Base-by-base conservation (phyloP, 73 alveolate species). In the Blepharisma japonicum region DNA sequence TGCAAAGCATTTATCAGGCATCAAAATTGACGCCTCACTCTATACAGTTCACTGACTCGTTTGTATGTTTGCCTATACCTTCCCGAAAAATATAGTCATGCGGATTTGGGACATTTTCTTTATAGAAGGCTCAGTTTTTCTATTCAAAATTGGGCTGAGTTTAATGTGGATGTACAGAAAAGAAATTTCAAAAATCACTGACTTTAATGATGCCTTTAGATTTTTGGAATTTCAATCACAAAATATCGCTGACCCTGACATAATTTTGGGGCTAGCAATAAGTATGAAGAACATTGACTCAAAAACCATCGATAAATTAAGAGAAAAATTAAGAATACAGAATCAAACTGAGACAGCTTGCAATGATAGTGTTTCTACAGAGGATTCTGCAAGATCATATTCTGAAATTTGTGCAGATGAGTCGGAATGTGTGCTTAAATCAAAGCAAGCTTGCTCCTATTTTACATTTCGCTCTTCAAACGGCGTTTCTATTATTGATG, bases 11-110 rank as follows among this genome's bases (percentile, higher is more conserved):
- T 55, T 82, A 18, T 6, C 49, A 46, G 45, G 45, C 6, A 14
- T 82, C 54, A 78, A 78, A 0, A 42, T 82, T 27, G 89, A 82
- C 61, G 74, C 83, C 25, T 39, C 66, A 2, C 80, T 82, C n/a
- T 71, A 74, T 14, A 85, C 89, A 6, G 80, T 82, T 9, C 68
- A 82, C 49, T 82, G 89, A 85, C 74, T 82, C 74, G 80, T 82
- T 14, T 82, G 89, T 39, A 77, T 82, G 6, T 82, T 55, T 54
- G 11, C 89, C n/a, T 82, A 82, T 46, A 82, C 74, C 55, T 55
- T 82, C 78, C 89, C 89, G 9, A 78, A 56, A 47, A 54, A 77
- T 6, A 48, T 80, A 21, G 79, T 82, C 21, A 38, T 82, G 45
- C 20, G 77, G 7, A 74, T 82, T 6, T 42, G 80, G 45, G 89